These are phyloP conservation scores for Aspergillus alliaceus DNA, from an alignment of 2,329 filamentous ascomycete genomes.

Conservation along the genomic window DNA sequence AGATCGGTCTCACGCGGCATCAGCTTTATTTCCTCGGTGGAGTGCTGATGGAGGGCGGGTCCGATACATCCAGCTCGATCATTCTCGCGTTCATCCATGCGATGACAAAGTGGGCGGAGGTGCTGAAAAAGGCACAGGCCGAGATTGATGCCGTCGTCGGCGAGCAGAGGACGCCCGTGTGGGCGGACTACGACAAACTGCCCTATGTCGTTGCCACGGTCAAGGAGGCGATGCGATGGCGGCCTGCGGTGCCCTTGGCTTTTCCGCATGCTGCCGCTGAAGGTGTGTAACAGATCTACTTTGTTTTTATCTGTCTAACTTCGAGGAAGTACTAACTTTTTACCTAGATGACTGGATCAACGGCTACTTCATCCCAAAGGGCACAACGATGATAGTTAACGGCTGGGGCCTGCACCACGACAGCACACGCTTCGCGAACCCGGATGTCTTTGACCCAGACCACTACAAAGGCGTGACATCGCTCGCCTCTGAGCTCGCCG, in stretches of 20 bases:
- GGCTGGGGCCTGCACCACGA: constrained; percentile 51
- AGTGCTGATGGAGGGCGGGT: constrained; percentile 41
- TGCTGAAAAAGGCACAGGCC: constrained; percentile 47
- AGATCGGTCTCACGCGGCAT: constrained; percentile 34
- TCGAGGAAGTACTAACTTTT: no score
- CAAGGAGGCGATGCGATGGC: constrained; percentile 59
- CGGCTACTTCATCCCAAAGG: constrained; percentile 50
- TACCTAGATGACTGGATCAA: constrained; percentile 43
- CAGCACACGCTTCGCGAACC: constrained; percentile 36
- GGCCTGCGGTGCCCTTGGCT: constrained; percentile 55
- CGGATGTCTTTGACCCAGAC: constrained; percentile 33
- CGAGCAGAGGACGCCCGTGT: constrained; percentile 46
- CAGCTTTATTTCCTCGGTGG: constrained; percentile 44
- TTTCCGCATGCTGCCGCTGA: constrained; percentile 48
- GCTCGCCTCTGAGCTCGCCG: constrained; percentile 35
- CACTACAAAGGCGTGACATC: constrained; percentile 23
- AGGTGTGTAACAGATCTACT: constrained; percentile 12
- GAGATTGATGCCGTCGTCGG: constrained; percentile 55
- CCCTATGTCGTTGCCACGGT: constrained; percentile 57
- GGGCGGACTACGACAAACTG: constrained; percentile 49
- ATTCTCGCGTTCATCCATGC: constrained; percentile 49
- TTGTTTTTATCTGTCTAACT: no score
- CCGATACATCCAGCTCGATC: constrained; percentile 46
- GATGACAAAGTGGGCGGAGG: constrained; percentile 51
- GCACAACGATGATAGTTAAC: constrained; percentile 46